These are phyloP conservation scores for Boeremia exigua DNA, from an alignment of 2,329 filamentous ascomycete species.

Conservation along the genomic window DNA sequence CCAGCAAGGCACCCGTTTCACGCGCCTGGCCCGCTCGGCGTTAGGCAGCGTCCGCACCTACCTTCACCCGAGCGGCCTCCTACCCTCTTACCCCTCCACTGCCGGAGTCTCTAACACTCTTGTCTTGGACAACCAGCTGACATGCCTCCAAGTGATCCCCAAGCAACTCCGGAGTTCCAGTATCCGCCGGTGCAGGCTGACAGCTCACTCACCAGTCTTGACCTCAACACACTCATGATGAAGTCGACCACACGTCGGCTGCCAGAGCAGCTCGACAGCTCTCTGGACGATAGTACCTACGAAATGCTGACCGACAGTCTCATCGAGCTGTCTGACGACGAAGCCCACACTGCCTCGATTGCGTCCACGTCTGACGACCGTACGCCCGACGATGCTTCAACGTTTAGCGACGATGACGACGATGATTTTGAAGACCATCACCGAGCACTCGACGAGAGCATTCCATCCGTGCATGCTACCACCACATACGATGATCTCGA, in stretches of 20 bases:
- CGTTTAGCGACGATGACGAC: slow-evolving; percentile 41
- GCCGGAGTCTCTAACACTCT: slow-evolving; percentile 7
- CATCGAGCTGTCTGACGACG: slow-evolving; percentile 45
- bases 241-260: slow-evolving; percentile 35
- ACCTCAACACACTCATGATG: slow-evolving; percentile 46
- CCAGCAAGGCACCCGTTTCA: slow-evolving; percentile 26
- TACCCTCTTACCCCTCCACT: slow-evolving; percentile 14
- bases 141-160: slow-evolving; percentile 38
- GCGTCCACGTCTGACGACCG: slow-evolving; percentile 41
- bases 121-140: slow-evolving; percentile 29
- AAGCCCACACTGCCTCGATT: slow-evolving; percentile 46
- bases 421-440: slow-evolving; percentile 36
- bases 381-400: slow-evolving; percentile 43
- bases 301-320: slow-evolving; percentile 41
- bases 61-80: slow-evolving; percentile 22
- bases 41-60: slow-evolving; percentile 33
- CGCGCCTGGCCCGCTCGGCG: slow-evolving; percentile 27
- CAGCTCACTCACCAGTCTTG: slow-evolving; percentile 38
- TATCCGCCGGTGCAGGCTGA: slow-evolving; percentile 42
- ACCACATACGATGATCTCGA: slow-evolving; percentile 23
- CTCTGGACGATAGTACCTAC: slow-evolving; percentile 48
- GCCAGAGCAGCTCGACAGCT: slow-evolving; percentile 34
- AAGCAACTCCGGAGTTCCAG: slow-evolving; percentile 36
- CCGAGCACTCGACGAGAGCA: slow-evolving; percentile 23
- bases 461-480: slow-evolving; percentile 29